Base-by-base conservation (phyloP, 2,329 filamentous ascomycete genomes). In the Dactylellina haptotyla region DNA sequence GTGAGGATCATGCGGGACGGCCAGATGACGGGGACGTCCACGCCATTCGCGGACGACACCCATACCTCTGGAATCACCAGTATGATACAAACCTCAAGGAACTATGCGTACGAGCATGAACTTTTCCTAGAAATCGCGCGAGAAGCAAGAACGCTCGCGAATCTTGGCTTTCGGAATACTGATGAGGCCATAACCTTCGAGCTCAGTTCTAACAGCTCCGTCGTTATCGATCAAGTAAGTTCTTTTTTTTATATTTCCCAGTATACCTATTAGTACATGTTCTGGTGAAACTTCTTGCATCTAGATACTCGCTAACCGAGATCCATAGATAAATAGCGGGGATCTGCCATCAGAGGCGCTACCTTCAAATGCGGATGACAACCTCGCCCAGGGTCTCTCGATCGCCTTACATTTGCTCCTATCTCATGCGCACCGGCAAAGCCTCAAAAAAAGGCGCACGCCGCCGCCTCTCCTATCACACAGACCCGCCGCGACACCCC, bases 61-160 rank as follows among this genome's bases (percentile, higher is more conserved):
- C 83, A 86, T 0, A 51, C 61, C 16, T 75, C 72, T 2, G 69
- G 77, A 4, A 82, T 93, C 6, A 87, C 92, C 76, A 84, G 87
- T 28, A 85, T 88, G 8, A 90, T 96, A 30, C 86, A 89, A 16
- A 87, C 91, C 77, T 90, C 91, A 1, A 86, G 91, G 65, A 90
- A 95, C 80, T 92, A 90, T 54, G 84, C 94, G 18, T 93, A 91
- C 77, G 88, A 91, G 26, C 89, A 93, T 79, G 95, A 99, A 79
- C 83, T 99, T 1, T 97, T 93, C 85, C 89, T 96, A 77, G 95
- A 99, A 81, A 84, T 98, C 71, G 89, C 89, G 58, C 86, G 92
- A 16, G 95, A 99, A 81, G 88, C 90, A 0, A 89, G 93, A 14
- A 85, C 85, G 0, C 83, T 97, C 20, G 85, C 89, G 2, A 87